Base-by-base conservation (phyloP, 495 filamentous ascomycete species). In the Tricharina praecox region DNA sequence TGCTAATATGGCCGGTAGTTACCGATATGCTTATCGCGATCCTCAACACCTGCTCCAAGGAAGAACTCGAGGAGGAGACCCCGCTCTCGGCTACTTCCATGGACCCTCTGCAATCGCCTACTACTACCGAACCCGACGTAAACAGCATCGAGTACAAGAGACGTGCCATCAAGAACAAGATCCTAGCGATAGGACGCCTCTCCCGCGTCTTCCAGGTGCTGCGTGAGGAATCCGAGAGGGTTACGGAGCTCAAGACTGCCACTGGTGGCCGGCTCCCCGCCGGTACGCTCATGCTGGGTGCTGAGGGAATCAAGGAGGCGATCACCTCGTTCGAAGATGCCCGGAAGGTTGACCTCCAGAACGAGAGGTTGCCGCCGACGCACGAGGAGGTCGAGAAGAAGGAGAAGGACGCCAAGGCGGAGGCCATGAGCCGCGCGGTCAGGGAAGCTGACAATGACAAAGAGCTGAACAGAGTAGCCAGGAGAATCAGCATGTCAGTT, bases 11-110 rank as follows among this genome's bases (percentile, higher is more conserved):
- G 34, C 8, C 28, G 7, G 23, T 48, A 61, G 58, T 97, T 56
- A 96, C 90, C 24, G 90, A 97, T 58, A 97, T 97, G 90, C 76
- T 97, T 35, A 95, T 97, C 57, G 90, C 87, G 32, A 97, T 97
- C 60, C 73, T 97, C 54, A 93, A 92, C 67, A 95, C 82, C 47
- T 93, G 87, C 70, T 94, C 92, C 24, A 92, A 96, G 61, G 90
- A 97, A 55, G 90, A 97, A 61, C 77, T 97, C 19, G 81, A 88
- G 43, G 87, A 93, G 19, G 66, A 68, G 23, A 84, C 81, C 0
- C 74, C 79, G 2, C 69, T 69, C 11, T 74, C 75, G 10, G 57
- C 68, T 4, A 68, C 70, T 7, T 77, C 79, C 0, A 64, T 68
- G 9, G 82, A 75, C 8, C 78, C 82, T 0, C 59, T 76, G 0